Conservation (phyloP, 2,329 filamentous ascomycete genomes). For the Cordyceps cicadae region DNA sequence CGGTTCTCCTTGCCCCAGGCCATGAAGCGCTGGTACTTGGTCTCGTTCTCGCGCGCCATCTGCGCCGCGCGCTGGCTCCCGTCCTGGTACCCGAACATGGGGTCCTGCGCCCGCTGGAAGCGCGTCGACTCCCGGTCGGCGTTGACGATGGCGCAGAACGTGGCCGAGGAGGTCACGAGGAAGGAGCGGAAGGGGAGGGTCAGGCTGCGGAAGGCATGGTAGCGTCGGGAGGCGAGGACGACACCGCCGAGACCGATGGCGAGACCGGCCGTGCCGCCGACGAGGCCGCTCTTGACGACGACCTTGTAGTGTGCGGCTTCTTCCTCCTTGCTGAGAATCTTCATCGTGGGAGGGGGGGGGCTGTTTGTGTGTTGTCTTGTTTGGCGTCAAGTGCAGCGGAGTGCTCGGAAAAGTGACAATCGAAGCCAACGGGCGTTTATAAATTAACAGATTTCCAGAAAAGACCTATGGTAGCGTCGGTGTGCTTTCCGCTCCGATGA, state of each 20-base stretch:
- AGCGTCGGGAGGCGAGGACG: conserved; percentile 59
- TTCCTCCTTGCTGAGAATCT: conserved; percentile 91
- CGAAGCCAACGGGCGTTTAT: neutral
- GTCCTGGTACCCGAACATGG: conserved; percentile 59
- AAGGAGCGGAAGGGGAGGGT: conserved; percentile 88
- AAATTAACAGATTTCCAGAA: neutral
- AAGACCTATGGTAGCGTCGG: neutral
- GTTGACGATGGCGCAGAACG: conserved; percentile 79
- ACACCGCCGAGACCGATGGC: conserved; percentile 60
- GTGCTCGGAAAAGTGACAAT: neutral
- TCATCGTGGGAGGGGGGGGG: conserved; percentile 54
- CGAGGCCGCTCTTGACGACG: conserved; percentile 69
- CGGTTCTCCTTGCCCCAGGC: conserved; percentile 73
- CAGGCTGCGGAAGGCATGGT: conserved; percentile 67
- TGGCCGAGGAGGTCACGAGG: conserved; percentile 72
- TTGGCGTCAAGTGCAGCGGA: neutral
- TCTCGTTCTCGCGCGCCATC: conserved; percentile 48
- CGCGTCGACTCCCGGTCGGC: conserved; percentile 62
- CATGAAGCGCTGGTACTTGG: conserved; percentile 50
- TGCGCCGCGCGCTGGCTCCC: conserved; percentile 48
- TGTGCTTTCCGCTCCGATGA: neutral
- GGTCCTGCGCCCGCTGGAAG: conserved; percentile 65
- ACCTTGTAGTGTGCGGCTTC: conserved; percentile 75
- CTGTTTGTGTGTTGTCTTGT: neutral
- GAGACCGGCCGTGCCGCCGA: conserved; percentile 64